Conservation (phyloP, 2,329 filamentous ascomycete species). For the Juglanconis juglandina region DNA sequence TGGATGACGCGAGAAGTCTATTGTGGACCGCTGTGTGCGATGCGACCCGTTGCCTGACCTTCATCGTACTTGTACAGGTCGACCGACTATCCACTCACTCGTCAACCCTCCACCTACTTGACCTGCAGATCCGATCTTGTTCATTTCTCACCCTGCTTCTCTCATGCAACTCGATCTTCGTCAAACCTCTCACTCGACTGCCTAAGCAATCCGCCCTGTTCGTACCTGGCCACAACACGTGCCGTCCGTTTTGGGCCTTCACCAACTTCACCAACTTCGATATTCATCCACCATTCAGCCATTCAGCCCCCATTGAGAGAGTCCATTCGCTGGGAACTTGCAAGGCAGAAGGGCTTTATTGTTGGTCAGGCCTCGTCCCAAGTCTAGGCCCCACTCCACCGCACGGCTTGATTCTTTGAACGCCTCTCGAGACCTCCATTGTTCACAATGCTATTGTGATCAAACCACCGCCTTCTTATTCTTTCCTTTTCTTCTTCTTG, state of each 20-base stretch:
- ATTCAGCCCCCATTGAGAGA: not conserved
- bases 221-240: not conserved
- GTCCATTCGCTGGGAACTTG: not conserved
- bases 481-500: constrained; percentile 14
- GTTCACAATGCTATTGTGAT: constrained; percentile 19
- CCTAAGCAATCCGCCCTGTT: not conserved
- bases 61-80: not conserved
- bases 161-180: not conserved
- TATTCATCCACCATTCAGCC: constrained; percentile 1
- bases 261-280: constrained; percentile 1
- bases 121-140: not conserved
- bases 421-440: not conserved
- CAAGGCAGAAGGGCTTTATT: constrained; percentile 6
- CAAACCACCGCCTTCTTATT: not conserved
- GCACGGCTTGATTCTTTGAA: not conserved
- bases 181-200: not conserved
- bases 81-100: not conserved
- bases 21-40: not conserved
- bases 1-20: not conserved
- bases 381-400: not conserved
- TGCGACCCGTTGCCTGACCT: not conserved
- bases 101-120: not conserved
- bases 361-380: constrained; percentile 2
- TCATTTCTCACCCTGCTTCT: not conserved
- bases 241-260: not conserved